phyloP scores from a whole-genome alignment of 306 rosid genomes.

The Oxytropis ochrocephala region DNA sequence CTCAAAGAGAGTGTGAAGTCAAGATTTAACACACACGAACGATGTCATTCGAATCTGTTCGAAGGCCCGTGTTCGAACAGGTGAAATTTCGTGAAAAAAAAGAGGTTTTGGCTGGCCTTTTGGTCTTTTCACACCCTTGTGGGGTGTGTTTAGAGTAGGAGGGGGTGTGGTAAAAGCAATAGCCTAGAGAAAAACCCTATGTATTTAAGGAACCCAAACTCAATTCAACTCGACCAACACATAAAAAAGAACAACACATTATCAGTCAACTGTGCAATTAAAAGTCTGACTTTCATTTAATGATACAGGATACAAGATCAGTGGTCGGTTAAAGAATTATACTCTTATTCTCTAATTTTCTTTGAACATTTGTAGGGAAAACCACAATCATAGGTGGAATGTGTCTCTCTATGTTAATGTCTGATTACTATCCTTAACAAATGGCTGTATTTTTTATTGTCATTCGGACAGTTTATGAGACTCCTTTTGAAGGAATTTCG shows the following conservation, averaged over 20 bases:
- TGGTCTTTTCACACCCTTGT: too few species aligned
- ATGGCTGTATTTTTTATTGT: constrained; percentile 17
- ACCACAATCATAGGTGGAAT: constrained; percentile 9
- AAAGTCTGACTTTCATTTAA: neutral
- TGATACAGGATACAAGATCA: neutral
- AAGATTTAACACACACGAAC: too few species aligned
- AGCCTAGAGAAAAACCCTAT: too few species aligned
- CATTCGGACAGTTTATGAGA: neutral
- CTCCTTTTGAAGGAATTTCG: constrained; percentile 14
- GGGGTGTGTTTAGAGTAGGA: too few species aligned
- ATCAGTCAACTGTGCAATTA: constrained; percentile 5
- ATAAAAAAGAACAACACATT: neutral
- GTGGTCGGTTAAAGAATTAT: neutral
- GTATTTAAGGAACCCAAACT: too few species aligned
- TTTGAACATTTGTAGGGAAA: constrained; percentile 27
- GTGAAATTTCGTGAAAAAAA: too few species aligned
- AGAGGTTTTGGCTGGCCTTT: too few species aligned
- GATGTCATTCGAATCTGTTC: too few species aligned
- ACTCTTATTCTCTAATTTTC: neutral
- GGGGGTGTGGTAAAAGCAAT: too few species aligned
- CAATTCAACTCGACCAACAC: too few species aligned
- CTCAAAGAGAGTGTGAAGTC: too few species aligned
- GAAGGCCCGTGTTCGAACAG: too few species aligned
- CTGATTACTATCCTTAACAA: neutral
- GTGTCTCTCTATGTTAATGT: constrained; percentile 5